Evolutionary conservation across 2,329 filamentous ascomycete species (phyloP).

Genomic region (Colletotrichum cuscutae): DNA sequence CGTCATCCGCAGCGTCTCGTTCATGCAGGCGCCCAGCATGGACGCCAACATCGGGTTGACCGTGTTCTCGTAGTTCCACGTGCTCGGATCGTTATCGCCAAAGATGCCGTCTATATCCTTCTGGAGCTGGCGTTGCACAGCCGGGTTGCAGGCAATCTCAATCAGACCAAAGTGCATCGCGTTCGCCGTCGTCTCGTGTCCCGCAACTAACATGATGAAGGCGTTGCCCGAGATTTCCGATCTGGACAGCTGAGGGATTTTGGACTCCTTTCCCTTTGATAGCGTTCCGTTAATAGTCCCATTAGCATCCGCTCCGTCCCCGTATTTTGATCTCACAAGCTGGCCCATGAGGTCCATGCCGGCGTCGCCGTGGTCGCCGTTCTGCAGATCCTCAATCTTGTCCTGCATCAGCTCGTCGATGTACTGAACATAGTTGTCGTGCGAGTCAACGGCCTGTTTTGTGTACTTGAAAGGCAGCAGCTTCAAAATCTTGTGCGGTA

Average conservation of each 20-base stretch:
- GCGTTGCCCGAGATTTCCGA: slow-evolving; percentile 79
- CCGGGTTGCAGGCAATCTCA: slow-evolving; percentile 73
- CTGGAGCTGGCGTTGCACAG: slow-evolving; percentile 73
- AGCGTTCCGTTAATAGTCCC: slow-evolving; percentile 26
- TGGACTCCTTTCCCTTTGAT: slow-evolving; percentile 35
- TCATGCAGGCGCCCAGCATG: slow-evolving; percentile 79
- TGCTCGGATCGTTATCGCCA: slow-evolving; percentile 63
- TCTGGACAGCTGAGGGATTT: slow-evolving; percentile 58
- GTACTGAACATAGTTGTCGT: slow-evolving; percentile 73
- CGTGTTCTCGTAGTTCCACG: slow-evolving; percentile 78
- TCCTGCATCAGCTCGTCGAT: slow-evolving; percentile 75
- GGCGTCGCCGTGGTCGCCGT: slow-evolving; percentile 50
- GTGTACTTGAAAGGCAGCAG: slow-evolving; percentile 61
- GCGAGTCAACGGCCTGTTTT: slow-evolving; percentile 63
- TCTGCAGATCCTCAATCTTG: slow-evolving; percentile 60
- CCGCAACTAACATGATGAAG: slow-evolving; percentile 75
- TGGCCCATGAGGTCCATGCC: slow-evolving; percentile 65
- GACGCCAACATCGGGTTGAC: slow-evolving; percentile 74
- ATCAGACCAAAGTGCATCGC: slow-evolving; percentile 77
- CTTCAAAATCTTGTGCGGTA: slow-evolving; percentile 65
- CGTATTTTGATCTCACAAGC: slow-evolving; percentile 56
- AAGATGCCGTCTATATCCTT: slow-evolving; percentile 75
- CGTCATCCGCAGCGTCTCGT: slow-evolving; percentile 79
- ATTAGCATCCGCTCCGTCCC: slow-evolving; percentile 36
- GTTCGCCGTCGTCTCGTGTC: slow-evolving; percentile 85